These are phyloP conservation scores for Epipyxis sp. DNA, from an alignment of 108 stramenopile genomes.

Conservation along the genomic window DNA sequence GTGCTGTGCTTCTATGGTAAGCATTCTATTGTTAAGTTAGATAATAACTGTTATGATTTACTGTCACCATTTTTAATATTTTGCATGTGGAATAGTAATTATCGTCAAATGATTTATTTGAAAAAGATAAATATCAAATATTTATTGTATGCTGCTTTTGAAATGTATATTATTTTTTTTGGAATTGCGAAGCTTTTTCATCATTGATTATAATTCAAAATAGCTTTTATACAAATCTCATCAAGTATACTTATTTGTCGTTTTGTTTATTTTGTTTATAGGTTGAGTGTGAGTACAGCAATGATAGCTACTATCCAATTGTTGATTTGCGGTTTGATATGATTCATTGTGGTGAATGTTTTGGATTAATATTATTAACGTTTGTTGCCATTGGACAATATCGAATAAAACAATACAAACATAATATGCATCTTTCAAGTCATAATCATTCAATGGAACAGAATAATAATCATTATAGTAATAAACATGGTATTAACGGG, in stretches of 20 bases:
- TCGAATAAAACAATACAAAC: constrained; percentile 8
- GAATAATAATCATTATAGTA: background rate
- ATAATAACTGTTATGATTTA: background rate
- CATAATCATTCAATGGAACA: too few species aligned
- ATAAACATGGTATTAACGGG: background rate
- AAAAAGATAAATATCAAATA: background rate
- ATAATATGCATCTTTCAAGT: background rate
- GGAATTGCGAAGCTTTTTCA: background rate
- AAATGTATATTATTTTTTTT: background rate
- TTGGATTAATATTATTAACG: constrained; percentile 5
- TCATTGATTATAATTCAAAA: background rate
- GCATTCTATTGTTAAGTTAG: background rate
- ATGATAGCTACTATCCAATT: background rate
- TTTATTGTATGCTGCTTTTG: background rate
- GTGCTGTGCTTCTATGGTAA: background rate
- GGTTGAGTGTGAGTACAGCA: background rate
- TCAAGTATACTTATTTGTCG: background rate
- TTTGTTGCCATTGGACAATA: background rate
- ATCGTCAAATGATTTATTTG: background rate
- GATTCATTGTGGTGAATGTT: background rate
- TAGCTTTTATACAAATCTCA: background rate
- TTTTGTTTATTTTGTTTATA: background rate
- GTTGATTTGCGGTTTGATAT: background rate
- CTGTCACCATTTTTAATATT: background rate
- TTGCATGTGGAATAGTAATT: background rate